phyloP scores from a whole-genome alignment of 495 filamentous ascomycete genomes.

The Margaritispora aquatica region DNA sequence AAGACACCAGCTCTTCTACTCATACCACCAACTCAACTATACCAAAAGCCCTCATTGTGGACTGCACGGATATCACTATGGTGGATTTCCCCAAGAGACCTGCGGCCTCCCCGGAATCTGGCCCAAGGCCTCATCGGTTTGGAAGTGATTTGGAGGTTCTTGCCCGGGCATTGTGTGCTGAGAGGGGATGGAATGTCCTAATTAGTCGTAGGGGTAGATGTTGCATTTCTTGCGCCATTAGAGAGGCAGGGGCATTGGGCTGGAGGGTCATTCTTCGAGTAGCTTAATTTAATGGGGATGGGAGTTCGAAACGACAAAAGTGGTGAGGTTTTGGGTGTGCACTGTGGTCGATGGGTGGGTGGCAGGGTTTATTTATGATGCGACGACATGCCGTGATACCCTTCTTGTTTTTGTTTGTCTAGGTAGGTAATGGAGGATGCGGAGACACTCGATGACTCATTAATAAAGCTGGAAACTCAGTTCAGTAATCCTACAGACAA shows the following conservation, averaged over 20 bases:
- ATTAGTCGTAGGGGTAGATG: constrained; percentile 57
- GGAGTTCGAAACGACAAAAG: not conserved
- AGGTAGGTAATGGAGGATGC: too few relatives aligned
- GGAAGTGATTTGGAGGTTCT: constrained; percentile 56
- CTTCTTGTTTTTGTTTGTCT: not conserved
- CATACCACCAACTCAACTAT: constrained; percentile 17
- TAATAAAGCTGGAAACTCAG: too few relatives aligned
- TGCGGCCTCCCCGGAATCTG: not conserved
- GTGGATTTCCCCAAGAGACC: constrained; percentile 1
- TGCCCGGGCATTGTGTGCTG: constrained; percentile 61
- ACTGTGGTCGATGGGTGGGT: not conserved
- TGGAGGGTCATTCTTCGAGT: constrained; percentile 61
- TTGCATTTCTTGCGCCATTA: constrained; percentile 61
- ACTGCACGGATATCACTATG: constrained; percentile 32
- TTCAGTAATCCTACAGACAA: too few relatives aligned
- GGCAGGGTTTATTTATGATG: not conserved
- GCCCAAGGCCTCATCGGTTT: constrained; percentile 23
- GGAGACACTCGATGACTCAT: too few relatives aligned
- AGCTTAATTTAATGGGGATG: constrained; percentile 25
- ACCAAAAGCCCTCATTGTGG: constrained; percentile 40
- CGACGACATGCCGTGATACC: constrained; percentile 1
- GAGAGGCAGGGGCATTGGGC: constrained; percentile 62
- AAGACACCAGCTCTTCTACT: not conserved
- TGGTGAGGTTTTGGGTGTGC: not conserved
- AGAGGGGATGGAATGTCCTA: constrained; percentile 61